Base-by-base conservation (phyloP, 148 eudicot species). In the Nepenthes gracilis region DNA sequence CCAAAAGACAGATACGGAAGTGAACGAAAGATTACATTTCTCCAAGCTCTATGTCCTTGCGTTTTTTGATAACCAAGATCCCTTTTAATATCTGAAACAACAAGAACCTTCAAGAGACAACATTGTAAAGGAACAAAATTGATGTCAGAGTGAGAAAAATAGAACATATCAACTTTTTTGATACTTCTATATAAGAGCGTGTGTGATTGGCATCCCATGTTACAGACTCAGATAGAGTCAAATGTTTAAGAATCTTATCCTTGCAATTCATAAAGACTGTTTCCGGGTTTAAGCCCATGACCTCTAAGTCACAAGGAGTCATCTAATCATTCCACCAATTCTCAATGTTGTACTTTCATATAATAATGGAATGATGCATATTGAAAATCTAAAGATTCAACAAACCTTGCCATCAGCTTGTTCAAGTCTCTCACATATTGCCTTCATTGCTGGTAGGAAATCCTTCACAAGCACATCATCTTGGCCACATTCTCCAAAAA, bases 351-450 rank as follows among this genome's bases (percentile, higher is more conserved):
- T 23, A 23, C 23, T 23, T 23, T 23, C 23, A 23, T 23, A 23
- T 23, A 23, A 23, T 23, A 23, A 23, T 23, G 23, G 23, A 23
- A 54, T 8, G 58, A 33, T 32, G 12, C 1, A 33, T 10, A 4
- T 12, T 45, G 47, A 40, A 65, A 11, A 12, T 32, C 43, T 10
- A 12, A 36, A 2, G n/a, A 36, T 58, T 36, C 6, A 36, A 43
- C 23, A 10, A 2, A 88, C 98, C 91, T 93, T 84, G 59, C 85
- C 95, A 55, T 82, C 78, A 43, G 95, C 89, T 74, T 84, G 77
- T 72, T 86, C 95, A 72, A 93, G 95, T 78, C 82, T 86, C 64
- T 86, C 85, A 67, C 99, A 93, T 43, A 93, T 72, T 52, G 89
- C 90, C 72, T 84, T 83, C 49, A 93, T 34, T 36, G 81, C 84